Conservation (phyloP, 148 eudicot species). For the Mesembryanthemum crystallinum region DNA sequence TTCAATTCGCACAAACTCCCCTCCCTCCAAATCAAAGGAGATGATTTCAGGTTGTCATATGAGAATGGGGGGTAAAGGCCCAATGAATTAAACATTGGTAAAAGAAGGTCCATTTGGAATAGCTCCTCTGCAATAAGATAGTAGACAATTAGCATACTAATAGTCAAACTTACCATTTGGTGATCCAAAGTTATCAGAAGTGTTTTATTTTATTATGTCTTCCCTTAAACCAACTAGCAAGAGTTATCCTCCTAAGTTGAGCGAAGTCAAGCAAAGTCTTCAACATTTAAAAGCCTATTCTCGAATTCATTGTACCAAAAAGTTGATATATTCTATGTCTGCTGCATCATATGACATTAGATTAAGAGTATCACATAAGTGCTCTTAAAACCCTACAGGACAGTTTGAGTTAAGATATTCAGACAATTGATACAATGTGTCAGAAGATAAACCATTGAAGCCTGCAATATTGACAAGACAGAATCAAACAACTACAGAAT, state of each 20-base stretch:
- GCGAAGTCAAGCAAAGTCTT: neutral
- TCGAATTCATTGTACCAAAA: neutral
- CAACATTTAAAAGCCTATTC: neutral
- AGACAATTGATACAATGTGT: too few relatives aligned
- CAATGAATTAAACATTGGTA: conserved; percentile 33
- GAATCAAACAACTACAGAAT: neutral
- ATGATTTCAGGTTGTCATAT: conserved; percentile 22
- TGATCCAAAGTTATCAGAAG: conserved; percentile 17
- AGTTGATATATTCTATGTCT: neutral
- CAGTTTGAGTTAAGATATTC: neutral
- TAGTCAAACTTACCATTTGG: conserved; percentile 28
- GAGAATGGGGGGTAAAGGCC: conserved; percentile 29
- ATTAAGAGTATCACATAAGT: neutral
- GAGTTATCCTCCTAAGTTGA: conserved; percentile 4
- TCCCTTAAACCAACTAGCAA: conserved; percentile 9
- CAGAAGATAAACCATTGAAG: neutral
- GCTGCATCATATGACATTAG: neutral
- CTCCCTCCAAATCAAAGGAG: conserved; percentile 32
- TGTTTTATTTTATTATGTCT: neutral
- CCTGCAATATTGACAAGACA: neutral
- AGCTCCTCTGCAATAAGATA: conserved; percentile 44
- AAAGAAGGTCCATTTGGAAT: conserved; percentile 32
- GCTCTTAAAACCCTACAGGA: neutral
- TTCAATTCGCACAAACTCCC: conserved; percentile 26
- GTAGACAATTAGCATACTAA: conserved; percentile 32